These are phyloP conservation scores for Apiospora rasikravindrae DNA, from an alignment of 2,329 filamentous ascomycete genomes.

Conservation along the genomic window DNA sequence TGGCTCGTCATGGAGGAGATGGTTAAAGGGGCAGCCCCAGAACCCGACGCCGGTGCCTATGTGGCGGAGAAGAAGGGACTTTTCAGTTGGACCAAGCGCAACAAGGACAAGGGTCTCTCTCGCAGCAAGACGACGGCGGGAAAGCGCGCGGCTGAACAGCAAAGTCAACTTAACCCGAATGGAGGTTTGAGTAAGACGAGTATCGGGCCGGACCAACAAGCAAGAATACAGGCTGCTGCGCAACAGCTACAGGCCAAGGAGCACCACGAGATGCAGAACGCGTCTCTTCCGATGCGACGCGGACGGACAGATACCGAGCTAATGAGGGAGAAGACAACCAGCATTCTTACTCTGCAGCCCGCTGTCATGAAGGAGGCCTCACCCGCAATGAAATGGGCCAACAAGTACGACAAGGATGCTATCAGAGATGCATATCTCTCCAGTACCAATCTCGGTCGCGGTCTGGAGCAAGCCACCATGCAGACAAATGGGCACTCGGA, in stretches of 20 bases:
- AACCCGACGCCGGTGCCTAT: constrained; percentile 83
- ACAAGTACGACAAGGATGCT: constrained; percentile 88
- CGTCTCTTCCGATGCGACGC: constrained; percentile 50
- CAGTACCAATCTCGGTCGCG: constrained; percentile 74
- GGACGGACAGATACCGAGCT: constrained; percentile 61
- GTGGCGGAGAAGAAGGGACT: constrained; percentile 95
- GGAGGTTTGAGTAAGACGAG: constrained; percentile 73
- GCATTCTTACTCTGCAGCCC: constrained; percentile 86
- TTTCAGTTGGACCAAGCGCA: constrained; percentile 82
- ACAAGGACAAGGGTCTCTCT: constrained; percentile 61
- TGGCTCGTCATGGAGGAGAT: constrained; percentile 98
- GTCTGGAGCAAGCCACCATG: constrained; percentile 54
- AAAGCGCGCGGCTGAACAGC: constrained; percentile 61
- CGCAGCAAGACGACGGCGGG: constrained; percentile 73
- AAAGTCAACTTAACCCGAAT: constrained; percentile 45
- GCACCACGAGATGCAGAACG: constrained; percentile 55
- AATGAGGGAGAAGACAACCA: constrained; percentile 79
- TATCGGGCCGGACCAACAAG: constrained; percentile 89
- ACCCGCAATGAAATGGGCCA: constrained; percentile 96
- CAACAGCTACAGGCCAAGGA: constrained; percentile 79
- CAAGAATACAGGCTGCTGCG: constrained; percentile 89
- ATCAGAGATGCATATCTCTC: constrained; percentile 86
- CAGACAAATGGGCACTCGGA: constrained; percentile 44
- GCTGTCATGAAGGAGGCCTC: constrained; percentile 85
- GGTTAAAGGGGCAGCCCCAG: constrained; percentile 87